Evolutionary conservation across 768 basidiomycete genomes (phyloP).

Genomic region (Mycena kentingensis): DNA sequence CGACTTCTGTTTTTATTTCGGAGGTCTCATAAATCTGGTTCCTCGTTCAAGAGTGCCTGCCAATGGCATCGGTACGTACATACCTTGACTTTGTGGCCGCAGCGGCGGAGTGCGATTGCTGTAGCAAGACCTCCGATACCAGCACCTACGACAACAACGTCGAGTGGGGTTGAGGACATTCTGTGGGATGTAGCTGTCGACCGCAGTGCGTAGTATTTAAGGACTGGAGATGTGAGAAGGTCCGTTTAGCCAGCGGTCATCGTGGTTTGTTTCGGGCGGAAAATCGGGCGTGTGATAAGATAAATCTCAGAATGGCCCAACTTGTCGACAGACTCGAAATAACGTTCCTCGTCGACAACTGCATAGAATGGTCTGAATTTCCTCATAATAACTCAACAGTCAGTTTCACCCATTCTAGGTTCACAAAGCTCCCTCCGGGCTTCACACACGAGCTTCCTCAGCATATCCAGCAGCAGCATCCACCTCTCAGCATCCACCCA

Average conservation of each 20-base stretch:
- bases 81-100: background rate
- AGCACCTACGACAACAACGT: background rate
- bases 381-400: background rate
- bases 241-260: too few species aligned
- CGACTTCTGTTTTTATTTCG: constrained; percentile 1
- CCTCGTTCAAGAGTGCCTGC: background rate
- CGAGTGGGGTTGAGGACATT: too few species aligned
- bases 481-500: constrained; percentile 28
- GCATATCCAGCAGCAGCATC: constrained; percentile 56
- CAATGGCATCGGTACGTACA: background rate
- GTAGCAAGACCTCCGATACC: background rate
- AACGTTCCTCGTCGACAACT: constrained; percentile 76
- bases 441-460: constrained; percentile 72
- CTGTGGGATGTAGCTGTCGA: too few species aligned
- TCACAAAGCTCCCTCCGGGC: constrained; percentile 77
- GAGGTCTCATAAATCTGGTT: background rate
- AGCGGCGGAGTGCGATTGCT: background rate
- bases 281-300: too few species aligned
- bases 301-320: too few species aligned
- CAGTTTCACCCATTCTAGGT: constrained; percentile 45
- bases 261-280: too few species aligned
- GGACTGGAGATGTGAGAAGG: too few species aligned
- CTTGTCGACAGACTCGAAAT: constrained; percentile 44
- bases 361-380: constrained; percentile 68
- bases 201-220: too few species aligned